phyloP scores from a whole-genome alignment of 495 filamentous ascomycete genomes.

The Pseudomonodictys pantanalensis region DNA sequence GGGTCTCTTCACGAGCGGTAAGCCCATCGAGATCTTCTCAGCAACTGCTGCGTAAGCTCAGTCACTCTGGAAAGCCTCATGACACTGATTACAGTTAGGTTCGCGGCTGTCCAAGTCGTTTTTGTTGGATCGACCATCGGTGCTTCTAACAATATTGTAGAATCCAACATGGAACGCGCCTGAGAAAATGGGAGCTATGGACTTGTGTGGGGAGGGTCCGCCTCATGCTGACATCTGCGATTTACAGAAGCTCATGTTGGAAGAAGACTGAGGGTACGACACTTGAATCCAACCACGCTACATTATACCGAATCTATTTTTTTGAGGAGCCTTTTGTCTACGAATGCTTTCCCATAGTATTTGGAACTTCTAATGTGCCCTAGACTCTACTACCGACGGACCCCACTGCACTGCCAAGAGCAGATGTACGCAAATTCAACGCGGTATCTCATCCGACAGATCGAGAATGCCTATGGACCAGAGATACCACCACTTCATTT shows the following conservation, averaged over 20 bases:
- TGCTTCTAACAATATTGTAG: not conserved
- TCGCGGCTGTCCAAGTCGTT: conserved; percentile 9
- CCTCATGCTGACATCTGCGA: not conserved
- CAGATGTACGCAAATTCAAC: not conserved
- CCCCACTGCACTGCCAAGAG: too few relatives aligned
- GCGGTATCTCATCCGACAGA: not conserved
- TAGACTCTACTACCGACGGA: too few relatives aligned
- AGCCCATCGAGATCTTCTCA: conserved; percentile 13
- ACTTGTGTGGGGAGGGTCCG: not conserved
- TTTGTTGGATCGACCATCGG: conserved; percentile 1
- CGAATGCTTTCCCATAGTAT: too few relatives aligned
- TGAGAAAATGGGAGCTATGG: not conserved
- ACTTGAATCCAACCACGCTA: too few relatives aligned
- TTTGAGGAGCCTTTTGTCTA: too few relatives aligned
- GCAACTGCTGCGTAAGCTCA: conserved; percentile 14
- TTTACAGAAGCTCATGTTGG: too few relatives aligned
- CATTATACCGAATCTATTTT: too few relatives aligned
- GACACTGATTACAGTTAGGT: not conserved
- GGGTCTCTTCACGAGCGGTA: conserved; percentile 1
- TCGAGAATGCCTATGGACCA: too few relatives aligned
- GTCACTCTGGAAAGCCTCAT: not conserved
- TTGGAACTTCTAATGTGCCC: too few relatives aligned
- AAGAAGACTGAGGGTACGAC: too few relatives aligned
- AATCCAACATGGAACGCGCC: not conserved
- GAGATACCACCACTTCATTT: too few relatives aligned